Base-by-base conservation (phyloP, 1,284 basidiomycete species). In the Microbotryum silenes-acaulis region DNA sequence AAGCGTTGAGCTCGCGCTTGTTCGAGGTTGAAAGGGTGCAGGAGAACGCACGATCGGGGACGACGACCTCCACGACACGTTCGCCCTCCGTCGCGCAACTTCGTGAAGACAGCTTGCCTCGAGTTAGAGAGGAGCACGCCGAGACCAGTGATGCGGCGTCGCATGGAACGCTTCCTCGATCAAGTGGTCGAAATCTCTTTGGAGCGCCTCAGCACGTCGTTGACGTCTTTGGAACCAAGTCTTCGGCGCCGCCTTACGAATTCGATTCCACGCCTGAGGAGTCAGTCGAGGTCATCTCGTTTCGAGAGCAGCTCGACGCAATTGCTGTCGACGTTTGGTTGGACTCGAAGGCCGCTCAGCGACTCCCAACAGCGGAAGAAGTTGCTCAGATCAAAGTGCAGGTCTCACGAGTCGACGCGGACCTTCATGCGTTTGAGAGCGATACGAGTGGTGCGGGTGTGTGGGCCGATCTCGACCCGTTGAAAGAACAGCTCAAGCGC, bases 401-500 rank as follows among this genome's bases (percentile, higher is more conserved):
- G 37, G 27, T 61, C n/a, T 57, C 60, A 45, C 23, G 29, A 18
- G 33, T 45, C 12, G 76, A 71, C 16, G 73, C 75, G 23, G 82
- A 84, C 51, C 76, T 80, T 18, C 71, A 77, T 7, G 64, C 73
- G 16, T 73, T 90, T 16, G 83, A 84, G 12, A 46, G 21, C 4
- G 51, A 71, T 6, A 76, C 76, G 3, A 71, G 75, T 18, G 75
- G 79, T 37, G 68, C 73, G 5, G 70, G 78, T 16, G 73, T 81
- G 23, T 79, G 82, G 61, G 69, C 80, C 23, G 85, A 88, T 68
- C 74, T 87, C 21, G 78, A 77, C 31, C 85, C 84, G 5, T 75
- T 89, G 53, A 79, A 76, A 60, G 73, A 73, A 25, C 87, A 90
- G 59, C 63, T 87, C 23, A 76, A 81, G 23, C 77, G 78, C 31